phyloP scores from a whole-genome alignment of 306 rosid genomes.

The Cercis canadensis region DNA sequence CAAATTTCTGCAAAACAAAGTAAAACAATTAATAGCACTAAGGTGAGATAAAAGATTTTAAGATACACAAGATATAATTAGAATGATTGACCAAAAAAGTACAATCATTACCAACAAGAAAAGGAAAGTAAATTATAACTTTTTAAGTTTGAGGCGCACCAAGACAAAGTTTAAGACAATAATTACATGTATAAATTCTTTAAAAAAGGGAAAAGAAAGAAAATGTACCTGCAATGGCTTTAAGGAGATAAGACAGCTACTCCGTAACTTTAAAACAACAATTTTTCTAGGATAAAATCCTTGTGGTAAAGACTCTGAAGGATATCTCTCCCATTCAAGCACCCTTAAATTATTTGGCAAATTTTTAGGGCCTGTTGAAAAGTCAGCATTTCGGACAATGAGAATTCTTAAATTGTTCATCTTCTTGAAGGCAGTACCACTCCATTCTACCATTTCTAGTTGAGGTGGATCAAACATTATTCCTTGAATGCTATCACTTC shows the following conservation, averaged over 20 bases:
- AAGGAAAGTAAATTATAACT: too few species aligned
- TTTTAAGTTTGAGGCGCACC: too few species aligned
- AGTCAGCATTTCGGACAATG: not conserved
- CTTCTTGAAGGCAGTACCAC: conserved; percentile 4
- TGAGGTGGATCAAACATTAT: not conserved
- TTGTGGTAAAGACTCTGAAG: not conserved
- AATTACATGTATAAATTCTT: not conserved
- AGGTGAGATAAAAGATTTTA: not conserved
- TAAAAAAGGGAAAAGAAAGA: not conserved
- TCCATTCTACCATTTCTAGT: not conserved
- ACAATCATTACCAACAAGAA: not conserved
- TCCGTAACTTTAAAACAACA: not conserved
- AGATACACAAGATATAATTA: not conserved
- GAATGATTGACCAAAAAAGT: too few species aligned
- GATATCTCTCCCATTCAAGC: conserved; percentile 4
- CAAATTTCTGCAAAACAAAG: conserved; percentile 12
- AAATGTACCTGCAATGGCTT: conserved; percentile 8
- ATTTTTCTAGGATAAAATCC: not conserved
- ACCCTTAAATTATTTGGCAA: not conserved
- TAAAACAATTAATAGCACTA: not conserved
- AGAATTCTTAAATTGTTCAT: conserved; percentile 6
- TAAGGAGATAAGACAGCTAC: not conserved
- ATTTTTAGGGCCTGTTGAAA: not conserved
- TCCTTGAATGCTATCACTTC: not conserved
- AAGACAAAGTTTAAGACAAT: too few species aligned